Percentiles rank a stretch among this genome's conserved stretches.
These are phyloP conservation scores for Conoideocrella luteorostrata DNA, from an alignment of 2,329 filamentous ascomycete genomes.

Conservation along the genomic window DNA sequence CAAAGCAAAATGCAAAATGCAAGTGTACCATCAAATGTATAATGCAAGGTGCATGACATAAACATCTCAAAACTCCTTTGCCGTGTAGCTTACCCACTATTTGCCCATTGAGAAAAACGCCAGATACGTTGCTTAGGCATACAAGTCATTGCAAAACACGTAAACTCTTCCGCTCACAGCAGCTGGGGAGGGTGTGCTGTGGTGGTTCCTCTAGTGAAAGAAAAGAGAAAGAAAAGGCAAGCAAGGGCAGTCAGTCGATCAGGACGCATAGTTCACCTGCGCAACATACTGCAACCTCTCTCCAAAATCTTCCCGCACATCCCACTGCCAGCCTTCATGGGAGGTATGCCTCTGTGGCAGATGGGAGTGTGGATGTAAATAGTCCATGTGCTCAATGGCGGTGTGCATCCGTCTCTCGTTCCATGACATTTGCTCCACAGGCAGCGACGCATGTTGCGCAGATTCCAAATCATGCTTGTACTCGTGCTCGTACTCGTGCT, in stretches of 20 bases:
- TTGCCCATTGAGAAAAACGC: no score
- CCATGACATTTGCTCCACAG: slow-evolving; percentile 2
- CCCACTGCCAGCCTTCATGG: slow-evolving; percentile 27
- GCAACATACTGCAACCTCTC: slow-evolving; percentile 17
- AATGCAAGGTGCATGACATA: no score
- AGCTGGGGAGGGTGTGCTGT: neutral
- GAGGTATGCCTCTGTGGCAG: slow-evolving; percentile 7
- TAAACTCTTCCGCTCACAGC: no score
- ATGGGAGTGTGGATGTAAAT: neutral
- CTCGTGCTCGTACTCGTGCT: slow-evolving; percentile 12
- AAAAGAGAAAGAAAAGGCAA: neutral
- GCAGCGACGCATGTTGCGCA: slow-evolving; percentile 1
- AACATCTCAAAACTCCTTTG: no score
- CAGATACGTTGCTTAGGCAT: no score
- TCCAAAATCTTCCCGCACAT: slow-evolving; percentile 26
- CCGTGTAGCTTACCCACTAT: no score
- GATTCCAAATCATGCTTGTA: neutral
- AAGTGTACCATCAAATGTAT: no score
- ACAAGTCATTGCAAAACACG: no score
- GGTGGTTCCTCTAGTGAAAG: neutral
- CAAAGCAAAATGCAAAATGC: no score
- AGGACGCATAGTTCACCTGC: slow-evolving; percentile 25
- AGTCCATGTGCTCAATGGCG: neutral
- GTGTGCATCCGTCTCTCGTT: neutral
- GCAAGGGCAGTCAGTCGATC: slow-evolving; percentile 3